These are phyloP conservation scores for Boletus bicolor DNA, from an alignment of 768 basidiomycete genomes.

Conservation along the genomic window DNA sequence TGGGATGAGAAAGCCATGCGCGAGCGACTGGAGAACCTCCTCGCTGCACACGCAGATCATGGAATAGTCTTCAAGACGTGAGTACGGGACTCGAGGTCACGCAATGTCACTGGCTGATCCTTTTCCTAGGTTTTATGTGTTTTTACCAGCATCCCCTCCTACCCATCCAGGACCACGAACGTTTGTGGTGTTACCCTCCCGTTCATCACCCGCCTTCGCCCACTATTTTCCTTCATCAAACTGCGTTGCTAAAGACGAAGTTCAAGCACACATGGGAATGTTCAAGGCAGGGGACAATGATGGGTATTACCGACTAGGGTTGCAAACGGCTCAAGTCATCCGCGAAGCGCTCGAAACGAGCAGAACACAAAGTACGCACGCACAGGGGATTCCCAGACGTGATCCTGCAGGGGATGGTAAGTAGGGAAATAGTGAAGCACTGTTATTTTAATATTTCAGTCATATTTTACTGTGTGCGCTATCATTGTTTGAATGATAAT, in stretches of 20 bases:
- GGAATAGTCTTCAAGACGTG: slow-evolving; percentile 74
- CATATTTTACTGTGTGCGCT: neutral
- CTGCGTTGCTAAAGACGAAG: slow-evolving; percentile 65
- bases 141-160: slow-evolving; percentile 68
- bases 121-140: slow-evolving; percentile 68
- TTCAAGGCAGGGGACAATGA: slow-evolving; percentile 80
- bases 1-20: slow-evolving; percentile 74
- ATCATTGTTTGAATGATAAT: slow-evolving; percentile 47
- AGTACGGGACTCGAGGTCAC: slow-evolving; percentile 28
- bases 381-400: neutral
- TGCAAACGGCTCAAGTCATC: slow-evolving; percentile 60
- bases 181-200: slow-evolving; percentile 72
- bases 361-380: neutral
- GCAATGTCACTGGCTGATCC: neutral
- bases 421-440: slow-evolving; percentile 1
- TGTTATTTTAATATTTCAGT: slow-evolving; percentile 9
- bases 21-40: slow-evolving; percentile 57
- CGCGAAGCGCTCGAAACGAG: slow-evolving; percentile 47
- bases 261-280: slow-evolving; percentile 87
- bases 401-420: neutral
- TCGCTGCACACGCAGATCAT: slow-evolving; percentile 55
- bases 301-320: slow-evolving; percentile 84
- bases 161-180: slow-evolving; percentile 55
- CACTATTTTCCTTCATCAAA: slow-evolving; percentile 69
- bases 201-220: slow-evolving; percentile 42